Percentiles rank a stretch among this genome's conserved stretches.
These are phyloP conservation scores for Larix kaempferi DNA, from an alignment of 75 land plant species.

Conservation along the genomic window DNA sequence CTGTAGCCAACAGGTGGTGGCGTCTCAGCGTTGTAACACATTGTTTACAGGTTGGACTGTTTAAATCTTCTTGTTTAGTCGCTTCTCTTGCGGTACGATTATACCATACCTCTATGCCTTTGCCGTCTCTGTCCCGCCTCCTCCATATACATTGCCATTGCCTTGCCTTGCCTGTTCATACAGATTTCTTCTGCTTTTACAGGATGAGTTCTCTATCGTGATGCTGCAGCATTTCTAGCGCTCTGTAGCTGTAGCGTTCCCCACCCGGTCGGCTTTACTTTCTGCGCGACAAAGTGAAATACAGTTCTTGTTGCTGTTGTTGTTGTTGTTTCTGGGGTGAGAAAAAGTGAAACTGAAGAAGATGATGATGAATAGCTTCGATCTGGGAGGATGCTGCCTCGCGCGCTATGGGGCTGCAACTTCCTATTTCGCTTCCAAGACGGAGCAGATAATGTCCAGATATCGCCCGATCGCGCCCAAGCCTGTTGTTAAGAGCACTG, in stretches of 20 bases:
- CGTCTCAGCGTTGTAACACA: constrained; percentile 4
- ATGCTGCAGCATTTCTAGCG: neutral
- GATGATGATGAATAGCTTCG: constrained; percentile 11
- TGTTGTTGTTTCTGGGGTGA: neutral
- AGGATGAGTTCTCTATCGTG: neutral
- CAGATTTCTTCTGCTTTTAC: too few species aligned
- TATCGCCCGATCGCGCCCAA: constrained; percentile 96
- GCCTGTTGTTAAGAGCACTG: constrained; percentile 29
- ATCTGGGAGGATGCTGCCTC: constrained; percentile 9
- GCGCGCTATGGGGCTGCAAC: constrained; percentile 2
- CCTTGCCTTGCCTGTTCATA: neutral
- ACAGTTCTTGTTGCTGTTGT: neutral
- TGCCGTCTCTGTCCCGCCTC: neutral
- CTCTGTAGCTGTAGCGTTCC: neutral
- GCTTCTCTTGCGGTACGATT: neutral
- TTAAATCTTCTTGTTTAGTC: constrained; percentile 5
- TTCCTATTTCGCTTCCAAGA: constrained; percentile 31
- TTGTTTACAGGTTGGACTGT: neutral
- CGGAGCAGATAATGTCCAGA: constrained; percentile 82
- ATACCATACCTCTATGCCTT: neutral
- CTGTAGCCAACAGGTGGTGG: constrained; percentile 4
- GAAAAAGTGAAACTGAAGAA: neutral
- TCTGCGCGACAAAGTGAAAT: neutral
- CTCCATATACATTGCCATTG: neutral
- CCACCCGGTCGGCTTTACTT: neutral